Evolutionary conservation across 805 yeast species (phyloP).

Genomic region (Schwanniomyces vanrijiae): DNA sequence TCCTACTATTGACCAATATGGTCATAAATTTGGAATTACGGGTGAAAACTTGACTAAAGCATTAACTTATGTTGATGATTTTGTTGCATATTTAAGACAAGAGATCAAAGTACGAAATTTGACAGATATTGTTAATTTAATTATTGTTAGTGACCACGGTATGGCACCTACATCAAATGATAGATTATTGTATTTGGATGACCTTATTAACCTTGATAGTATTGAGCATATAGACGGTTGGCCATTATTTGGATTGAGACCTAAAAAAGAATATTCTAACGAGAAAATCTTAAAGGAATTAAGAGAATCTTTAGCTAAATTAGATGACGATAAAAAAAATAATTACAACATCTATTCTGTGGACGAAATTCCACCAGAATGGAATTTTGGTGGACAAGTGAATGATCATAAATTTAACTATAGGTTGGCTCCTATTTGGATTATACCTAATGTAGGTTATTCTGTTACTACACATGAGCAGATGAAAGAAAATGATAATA

Average conservation of each 20-base stretch:
- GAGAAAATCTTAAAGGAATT: constrained; percentile 51
- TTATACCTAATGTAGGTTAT: constrained; percentile 82
- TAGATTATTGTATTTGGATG: constrained; percentile 71
- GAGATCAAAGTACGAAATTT: constrained; percentile 58
- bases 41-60: constrained; percentile 59
- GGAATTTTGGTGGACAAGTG: constrained; percentile 52
- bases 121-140: constrained; percentile 63
- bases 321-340: constrained; percentile 12
- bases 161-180: constrained; percentile 84
- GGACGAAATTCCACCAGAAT: constrained; percentile 54
- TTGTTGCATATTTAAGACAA: constrained; percentile 49
- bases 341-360: constrained; percentile 49
- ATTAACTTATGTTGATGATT: constrained; percentile 62
- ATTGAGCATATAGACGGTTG: constrained; percentile 75
- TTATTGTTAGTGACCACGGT: constrained; percentile 89
- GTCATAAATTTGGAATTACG: constrained; percentile 69
- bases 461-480: constrained; percentile 62
- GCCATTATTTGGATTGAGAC: constrained; percentile 82
- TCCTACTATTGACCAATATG: constrained; percentile 78
- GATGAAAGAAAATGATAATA: constrained; percentile 47
- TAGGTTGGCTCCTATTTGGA: constrained; percentile 83
- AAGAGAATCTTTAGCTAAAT: constrained; percentile 23
- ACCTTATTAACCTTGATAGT: constrained; percentile 52
- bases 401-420: constrained; percentile 43
- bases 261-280: constrained; percentile 38